A percentile compares a stretch with the other conserved stretches of the same genome.
Conservation (phyloP, 202 grass and related monocot species). For the Dendrocalamus latiflorus region DNA sequence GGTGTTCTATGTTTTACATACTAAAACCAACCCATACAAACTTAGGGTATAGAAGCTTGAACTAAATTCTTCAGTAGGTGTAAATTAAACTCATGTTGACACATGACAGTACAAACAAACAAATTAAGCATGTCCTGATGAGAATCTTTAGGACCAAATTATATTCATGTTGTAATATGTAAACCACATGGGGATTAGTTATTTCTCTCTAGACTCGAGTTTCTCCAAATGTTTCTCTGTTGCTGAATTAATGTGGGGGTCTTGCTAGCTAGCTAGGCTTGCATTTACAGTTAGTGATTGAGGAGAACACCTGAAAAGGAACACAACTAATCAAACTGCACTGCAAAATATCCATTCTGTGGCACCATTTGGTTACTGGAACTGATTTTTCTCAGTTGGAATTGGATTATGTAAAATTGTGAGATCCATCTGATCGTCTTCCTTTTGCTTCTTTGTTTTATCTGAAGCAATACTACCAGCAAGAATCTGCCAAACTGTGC, state of each 20-base stretch:
- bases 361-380: neutral
- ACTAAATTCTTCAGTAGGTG: neutral
- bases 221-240: neutral
- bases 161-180: too few species aligned
- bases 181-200: neutral
- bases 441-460: neutral
- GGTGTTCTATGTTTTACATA: neutral
- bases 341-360: neutral
- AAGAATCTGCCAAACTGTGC: constrained; percentile 64
- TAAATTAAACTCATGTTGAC: too few species aligned
- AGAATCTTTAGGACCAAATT: neutral
- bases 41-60: neutral
- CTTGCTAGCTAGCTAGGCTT: neutral
- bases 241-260: neutral
- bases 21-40: neutral
- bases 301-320: neutral
- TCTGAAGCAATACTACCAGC: constrained; percentile 91
- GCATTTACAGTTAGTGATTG: neutral
- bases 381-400: neutral
- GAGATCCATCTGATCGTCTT: neutral
- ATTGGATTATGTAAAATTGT: neutral
- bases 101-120: neutral
- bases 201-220: neutral
- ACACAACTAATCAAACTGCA: neutral
- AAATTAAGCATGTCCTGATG: neutral